A percentile compares a stretch with the other conserved stretches of the same genome.
phyloP scores from a whole-genome alignment of 2,329 filamentous ascomycete genomes.

The Purpureocillium takamizusanense region DNA sequence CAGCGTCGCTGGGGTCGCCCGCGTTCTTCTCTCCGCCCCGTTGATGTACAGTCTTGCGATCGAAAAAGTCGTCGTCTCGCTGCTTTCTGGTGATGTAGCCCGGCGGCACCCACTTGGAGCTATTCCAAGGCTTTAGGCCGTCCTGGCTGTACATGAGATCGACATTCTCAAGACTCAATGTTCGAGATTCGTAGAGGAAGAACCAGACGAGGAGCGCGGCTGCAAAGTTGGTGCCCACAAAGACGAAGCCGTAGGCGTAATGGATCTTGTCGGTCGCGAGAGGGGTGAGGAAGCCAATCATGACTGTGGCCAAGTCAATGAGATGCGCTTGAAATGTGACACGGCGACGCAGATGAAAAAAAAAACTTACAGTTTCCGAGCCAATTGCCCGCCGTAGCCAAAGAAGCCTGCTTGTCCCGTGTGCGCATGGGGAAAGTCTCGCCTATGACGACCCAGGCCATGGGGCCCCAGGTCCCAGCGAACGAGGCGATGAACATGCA shows the following conservation, averaged over 20 bases:
- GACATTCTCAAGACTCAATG: slow-evolving; percentile 60
- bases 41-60: neutral
- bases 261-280: slow-evolving; percentile 53
- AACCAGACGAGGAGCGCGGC: slow-evolving; percentile 56
- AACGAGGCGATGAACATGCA: slow-evolving; percentile 70
- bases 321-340: too few species aligned
- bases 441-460: slow-evolving; percentile 59
- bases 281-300: slow-evolving; percentile 60
- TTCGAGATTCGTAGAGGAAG: slow-evolving; percentile 58
- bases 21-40: slow-evolving; percentile 6
- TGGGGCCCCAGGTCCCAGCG: slow-evolving; percentile 60
- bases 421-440: slow-evolving; percentile 56
- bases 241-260: slow-evolving; percentile 58
- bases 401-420: slow-evolving; percentile 43
- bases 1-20: slow-evolving; percentile 2
- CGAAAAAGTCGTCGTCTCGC: slow-evolving; percentile 19
- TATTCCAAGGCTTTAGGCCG: slow-evolving; percentile 52
- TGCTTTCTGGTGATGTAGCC: slow-evolving; percentile 32
- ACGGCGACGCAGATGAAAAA: too few species aligned
- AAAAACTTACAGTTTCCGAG: slow-evolving; percentile 43
- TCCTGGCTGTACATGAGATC: slow-evolving; percentile 59
- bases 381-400: slow-evolving; percentile 48
- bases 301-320: slow-evolving; percentile 27
- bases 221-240: slow-evolving; percentile 51
- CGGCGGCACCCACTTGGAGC: slow-evolving; percentile 40